Base-by-base conservation (phyloP, 495 filamentous ascomycete species). In the Copromyces sp. region DNA sequence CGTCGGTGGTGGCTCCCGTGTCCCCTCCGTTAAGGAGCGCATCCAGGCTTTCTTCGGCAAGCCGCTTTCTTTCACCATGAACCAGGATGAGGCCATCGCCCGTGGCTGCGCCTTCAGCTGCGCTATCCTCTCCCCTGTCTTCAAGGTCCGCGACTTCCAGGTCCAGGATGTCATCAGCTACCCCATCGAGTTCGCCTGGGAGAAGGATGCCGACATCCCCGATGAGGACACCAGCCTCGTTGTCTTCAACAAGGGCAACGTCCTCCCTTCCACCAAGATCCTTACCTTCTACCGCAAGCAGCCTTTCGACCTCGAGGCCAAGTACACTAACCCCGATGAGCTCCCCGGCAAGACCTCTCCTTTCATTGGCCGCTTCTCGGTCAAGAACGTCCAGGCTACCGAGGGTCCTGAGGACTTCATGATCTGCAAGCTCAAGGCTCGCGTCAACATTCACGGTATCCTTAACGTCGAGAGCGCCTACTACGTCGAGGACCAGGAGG, bases 351-450 rank as follows among this genome's bases (percentile, higher is more conserved):
- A 94, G 88, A 87, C 92, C 74, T 91, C 93, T 72, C 91, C 95
- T 70, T 98, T 95, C 90, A 97, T 99, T 77, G 95, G 95, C 70
- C 89, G 92, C 71, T 99, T 99, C 84, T 95, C 93, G 32, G 91
- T 97, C 80, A 97, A 97, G 88, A 90, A 89, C 37, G 93, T 97
- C 75, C 89, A 94, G 84, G 89, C 92, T 39, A 76, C 79, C 69
- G 92, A 94, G 80, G 86, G 88, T 70, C 94, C 96, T 75, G 92
- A 95, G 68, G 93, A 97, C 77, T 97, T 97, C 81, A 97, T 97
- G 93, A 97, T 99, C 77, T 99, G 95, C 90, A 99, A 99, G 87
- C 90, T 99, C 72, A 99, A 99, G 89, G 96, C 96, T 41, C 89
- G 95, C 70, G 89, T 99, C 68, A 99, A 99, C 85, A 87, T 98